phyloP scores from a whole-genome alignment of 2,329 filamentous ascomycete species.

The Colletotrichum euphorbiae region DNA sequence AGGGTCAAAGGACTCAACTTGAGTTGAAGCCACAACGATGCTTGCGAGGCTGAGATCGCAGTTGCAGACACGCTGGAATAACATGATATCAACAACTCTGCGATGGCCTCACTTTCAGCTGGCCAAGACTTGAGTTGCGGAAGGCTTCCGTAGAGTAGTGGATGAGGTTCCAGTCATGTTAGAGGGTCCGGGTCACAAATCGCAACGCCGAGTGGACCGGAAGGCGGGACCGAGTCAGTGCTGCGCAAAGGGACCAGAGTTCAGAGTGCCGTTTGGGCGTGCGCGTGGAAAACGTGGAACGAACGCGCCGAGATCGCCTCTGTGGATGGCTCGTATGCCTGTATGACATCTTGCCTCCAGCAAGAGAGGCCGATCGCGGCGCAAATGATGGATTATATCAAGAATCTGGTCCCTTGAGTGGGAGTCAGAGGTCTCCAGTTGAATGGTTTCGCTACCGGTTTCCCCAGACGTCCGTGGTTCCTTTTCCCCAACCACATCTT shows the following conservation, averaged over 20 bases:
- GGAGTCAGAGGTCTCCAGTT: neutral
- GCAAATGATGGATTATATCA: conserved; percentile 36
- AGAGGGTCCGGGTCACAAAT: conserved; percentile 29
- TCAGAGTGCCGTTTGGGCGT: neutral
- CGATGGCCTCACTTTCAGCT: conserved; percentile 1
- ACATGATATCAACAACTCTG: neutral
- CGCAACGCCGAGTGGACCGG: conserved; percentile 36
- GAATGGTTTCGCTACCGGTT: conserved; percentile 15
- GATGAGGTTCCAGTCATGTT: conserved; percentile 28
- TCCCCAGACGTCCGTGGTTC: conserved; percentile 15
- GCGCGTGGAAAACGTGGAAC: conserved; percentile 1
- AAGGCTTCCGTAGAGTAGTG: conserved; percentile 23
- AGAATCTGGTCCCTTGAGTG: conserved; percentile 12
- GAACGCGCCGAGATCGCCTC: conserved; percentile 38
- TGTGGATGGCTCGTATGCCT: conserved; percentile 29
- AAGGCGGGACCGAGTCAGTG: conserved; percentile 33
- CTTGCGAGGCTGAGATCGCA: neutral
- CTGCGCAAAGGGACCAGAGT: conserved; percentile 1
- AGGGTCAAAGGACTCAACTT: too few relatives aligned
- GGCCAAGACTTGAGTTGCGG: conserved; percentile 6
- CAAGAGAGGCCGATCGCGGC: conserved; percentile 35
- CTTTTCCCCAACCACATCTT: conserved; percentile 5
- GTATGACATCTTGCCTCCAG: conserved; percentile 31
- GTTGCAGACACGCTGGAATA: neutral
- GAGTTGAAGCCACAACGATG: neutral